A percentile compares a stretch with the other conserved stretches of the same genome.
Evolutionary conservation across 2,329 filamentous ascomycete genomes (phyloP).

Genomic region (Fusarium albosuccineum): DNA sequence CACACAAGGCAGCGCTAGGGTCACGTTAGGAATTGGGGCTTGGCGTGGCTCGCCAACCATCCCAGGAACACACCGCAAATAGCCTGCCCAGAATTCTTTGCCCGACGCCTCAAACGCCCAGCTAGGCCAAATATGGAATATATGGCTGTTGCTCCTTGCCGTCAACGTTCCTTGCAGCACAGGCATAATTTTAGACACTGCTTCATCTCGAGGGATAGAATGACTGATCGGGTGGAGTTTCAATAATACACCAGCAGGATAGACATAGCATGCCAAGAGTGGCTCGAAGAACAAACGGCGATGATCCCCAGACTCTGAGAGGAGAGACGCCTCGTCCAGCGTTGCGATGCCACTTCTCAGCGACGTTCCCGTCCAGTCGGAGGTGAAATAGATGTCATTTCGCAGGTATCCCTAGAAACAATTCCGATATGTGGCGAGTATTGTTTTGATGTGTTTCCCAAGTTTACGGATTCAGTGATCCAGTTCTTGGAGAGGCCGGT

Average conservation of each 20-base stretch:
- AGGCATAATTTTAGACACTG: not conserved
- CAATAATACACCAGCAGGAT: slow-evolving; percentile 1
- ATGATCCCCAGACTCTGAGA: not conserved
- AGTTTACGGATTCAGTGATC: not conserved
- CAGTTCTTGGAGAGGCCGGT: not conserved
- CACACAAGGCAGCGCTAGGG: not conserved
- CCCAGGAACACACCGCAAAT: not conserved
- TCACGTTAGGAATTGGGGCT: not conserved
- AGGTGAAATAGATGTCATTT: not conserved
- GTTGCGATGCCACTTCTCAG: not conserved
- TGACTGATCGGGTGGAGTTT: not conserved
- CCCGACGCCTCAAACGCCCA: not conserved
- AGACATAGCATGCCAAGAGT: not conserved
- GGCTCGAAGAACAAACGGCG: not conserved
- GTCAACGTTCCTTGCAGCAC: not conserved
- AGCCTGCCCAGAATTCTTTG: slow-evolving; percentile 4
- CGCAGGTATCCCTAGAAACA: not conserved
- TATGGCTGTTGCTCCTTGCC: not conserved
- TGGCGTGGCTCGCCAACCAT: not conserved
- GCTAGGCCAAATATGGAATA: not conserved
- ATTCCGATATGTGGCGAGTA: not conserved
- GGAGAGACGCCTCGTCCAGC: not conserved
- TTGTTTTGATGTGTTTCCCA: too few relatives aligned
- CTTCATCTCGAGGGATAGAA: not conserved
- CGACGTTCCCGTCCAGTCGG: not conserved